These are phyloP conservation scores for Phytophthora sojae DNA, from an alignment of 352 stramenopile species.

Conservation along the genomic window DNA sequence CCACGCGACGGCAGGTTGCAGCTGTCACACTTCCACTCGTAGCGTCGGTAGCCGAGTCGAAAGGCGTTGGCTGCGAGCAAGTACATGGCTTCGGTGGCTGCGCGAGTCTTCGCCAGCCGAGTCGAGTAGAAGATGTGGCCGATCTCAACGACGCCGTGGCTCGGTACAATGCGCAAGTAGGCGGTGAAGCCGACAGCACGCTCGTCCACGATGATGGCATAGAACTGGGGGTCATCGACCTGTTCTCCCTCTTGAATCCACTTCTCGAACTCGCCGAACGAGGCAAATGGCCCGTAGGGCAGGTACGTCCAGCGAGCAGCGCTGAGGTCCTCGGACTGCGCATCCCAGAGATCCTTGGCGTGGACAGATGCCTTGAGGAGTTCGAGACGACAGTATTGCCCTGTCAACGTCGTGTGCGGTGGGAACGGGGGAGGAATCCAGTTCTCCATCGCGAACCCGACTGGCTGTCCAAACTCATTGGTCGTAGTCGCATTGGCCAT, in stretches of 20 bases:
- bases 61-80: conserved; percentile 24
- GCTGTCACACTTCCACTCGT: conserved; percentile 30
- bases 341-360: conserved; percentile 19
- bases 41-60: conserved; percentile 23
- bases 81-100: conserved; percentile 24
- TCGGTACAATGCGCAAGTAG: conserved; percentile 19
- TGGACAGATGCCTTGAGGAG: conserved; percentile 11
- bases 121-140: conserved; percentile 20
- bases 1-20: conserved; percentile 11
- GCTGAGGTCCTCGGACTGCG: conserved; percentile 13
- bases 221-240: conserved; percentile 17
- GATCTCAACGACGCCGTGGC: conserved; percentile 14
- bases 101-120: conserved; percentile 14
- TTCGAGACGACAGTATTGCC: conserved; percentile 22
- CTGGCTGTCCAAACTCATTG: not conserved
- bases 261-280: conserved; percentile 19
- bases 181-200: conserved; percentile 10
- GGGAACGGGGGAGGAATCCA: conserved; percentile 24
- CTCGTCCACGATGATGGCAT: conserved; percentile 27
- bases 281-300: conserved; percentile 14
- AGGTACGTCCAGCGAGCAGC: conserved; percentile 29
- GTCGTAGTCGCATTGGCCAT: not conserved
- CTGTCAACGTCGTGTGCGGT: conserved; percentile 7
- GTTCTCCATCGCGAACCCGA: conserved; percentile 9
- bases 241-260: conserved; percentile 1